These are phyloP conservation scores for Amylostereum areolatum DNA, from an alignment of 1,284 basidiomycete genomes.

Conservation along the genomic window DNA sequence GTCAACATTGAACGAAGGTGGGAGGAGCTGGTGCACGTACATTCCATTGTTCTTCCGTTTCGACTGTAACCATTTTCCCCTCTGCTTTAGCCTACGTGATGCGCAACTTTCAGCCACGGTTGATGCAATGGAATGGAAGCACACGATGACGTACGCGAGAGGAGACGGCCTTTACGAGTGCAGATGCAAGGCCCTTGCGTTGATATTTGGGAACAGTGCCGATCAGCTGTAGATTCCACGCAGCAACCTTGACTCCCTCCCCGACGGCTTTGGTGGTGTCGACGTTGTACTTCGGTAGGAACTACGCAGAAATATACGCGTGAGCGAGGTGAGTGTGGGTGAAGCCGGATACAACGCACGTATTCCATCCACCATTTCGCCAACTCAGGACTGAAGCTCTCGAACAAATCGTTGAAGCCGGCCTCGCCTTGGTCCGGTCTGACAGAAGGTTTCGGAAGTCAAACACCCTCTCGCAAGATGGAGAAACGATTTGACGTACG, in stretches of 20 bases:
- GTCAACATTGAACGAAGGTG: no score
- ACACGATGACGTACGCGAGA: neutral
- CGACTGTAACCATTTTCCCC: neutral
- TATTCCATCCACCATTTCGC: conserved; percentile 10
- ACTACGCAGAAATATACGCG: conserved; percentile 4
- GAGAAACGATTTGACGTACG: conserved; percentile 1
- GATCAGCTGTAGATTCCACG: conserved; percentile 16
- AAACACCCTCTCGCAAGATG: neutral
- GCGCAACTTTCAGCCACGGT: neutral
- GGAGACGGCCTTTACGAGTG: conserved; percentile 8
- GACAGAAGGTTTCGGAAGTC: neutral
- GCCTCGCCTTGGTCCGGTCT: conserved; percentile 7
- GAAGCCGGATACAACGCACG: neutral
- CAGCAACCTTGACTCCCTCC: conserved; percentile 10
- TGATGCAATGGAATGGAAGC: no score
- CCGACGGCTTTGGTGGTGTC: conserved; percentile 8
- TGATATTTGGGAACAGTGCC: conserved; percentile 11
- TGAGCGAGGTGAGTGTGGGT: neutral
- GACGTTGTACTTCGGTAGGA: conserved; percentile 12
- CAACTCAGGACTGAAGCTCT: neutral
- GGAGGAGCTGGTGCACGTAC: no score
- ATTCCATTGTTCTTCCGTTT: neutral
- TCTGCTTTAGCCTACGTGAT: neutral
- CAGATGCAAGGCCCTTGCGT: conserved; percentile 8
- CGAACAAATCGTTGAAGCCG: conserved; percentile 5